These are phyloP conservation scores for Zymoseptoria crescenta DNA, from an alignment of 2,329 filamentous ascomycete species.

Conservation along the genomic window DNA sequence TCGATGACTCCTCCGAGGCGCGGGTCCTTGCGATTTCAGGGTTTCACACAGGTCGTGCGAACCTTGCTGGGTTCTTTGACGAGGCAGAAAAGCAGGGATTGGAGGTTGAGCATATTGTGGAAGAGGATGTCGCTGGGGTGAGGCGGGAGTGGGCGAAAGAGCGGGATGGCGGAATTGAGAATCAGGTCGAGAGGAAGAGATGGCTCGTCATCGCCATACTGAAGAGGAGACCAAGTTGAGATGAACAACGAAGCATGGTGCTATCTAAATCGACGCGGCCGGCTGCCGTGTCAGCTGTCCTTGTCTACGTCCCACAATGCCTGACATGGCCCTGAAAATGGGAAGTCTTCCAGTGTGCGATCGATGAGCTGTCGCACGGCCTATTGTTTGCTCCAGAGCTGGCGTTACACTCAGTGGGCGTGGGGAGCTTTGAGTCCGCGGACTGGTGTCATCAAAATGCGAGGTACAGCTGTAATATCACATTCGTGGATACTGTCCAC, in stretches of 20 bases:
- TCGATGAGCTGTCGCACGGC: not conserved
- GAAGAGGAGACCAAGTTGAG: constrained; percentile 4
- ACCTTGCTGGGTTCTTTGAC: constrained; percentile 60
- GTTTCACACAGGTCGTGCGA: constrained; percentile 62
- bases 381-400: not conserved
- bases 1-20: constrained; percentile 40
- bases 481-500: not conserved
- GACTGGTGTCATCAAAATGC: not conserved
- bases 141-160: constrained; percentile 52
- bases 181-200: constrained; percentile 55
- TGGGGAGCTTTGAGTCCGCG: not conserved
- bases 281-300: no score
- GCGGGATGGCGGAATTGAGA: constrained; percentile 53
- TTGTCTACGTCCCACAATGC: not conserved
- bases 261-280: not conserved
- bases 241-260: not conserved
- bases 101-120: constrained; percentile 58
- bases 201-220: constrained; percentile 54
- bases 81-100: constrained; percentile 46
- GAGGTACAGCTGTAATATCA: not conserved
- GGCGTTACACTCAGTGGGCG: not conserved
- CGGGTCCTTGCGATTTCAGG: constrained; percentile 60
- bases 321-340: not conserved
- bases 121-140: constrained; percentile 58
- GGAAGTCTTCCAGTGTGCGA: not conserved